Conservation (phyloP, 1,284 basidiomycete genomes). For the Porphyrellus sp. region DNA sequence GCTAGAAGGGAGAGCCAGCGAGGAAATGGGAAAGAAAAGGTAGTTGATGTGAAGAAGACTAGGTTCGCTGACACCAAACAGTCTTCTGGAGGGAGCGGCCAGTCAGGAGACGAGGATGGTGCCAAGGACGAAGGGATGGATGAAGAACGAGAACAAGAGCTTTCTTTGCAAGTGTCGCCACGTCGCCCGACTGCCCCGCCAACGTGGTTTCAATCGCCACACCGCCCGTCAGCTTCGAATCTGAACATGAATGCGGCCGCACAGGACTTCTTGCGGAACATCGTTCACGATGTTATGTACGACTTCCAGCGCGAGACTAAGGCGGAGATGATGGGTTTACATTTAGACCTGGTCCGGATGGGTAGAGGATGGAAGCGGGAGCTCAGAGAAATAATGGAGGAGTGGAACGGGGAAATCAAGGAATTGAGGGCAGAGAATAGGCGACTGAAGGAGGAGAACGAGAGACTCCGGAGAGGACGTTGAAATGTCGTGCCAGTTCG, state of each 20-base stretch:
- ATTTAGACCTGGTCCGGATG: conserved; percentile 68
- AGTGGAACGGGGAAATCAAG: conserved; percentile 44
- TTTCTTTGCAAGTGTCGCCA: conserved; percentile 62
- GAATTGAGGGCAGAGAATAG: conserved; percentile 30
- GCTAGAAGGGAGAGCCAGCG: conserved; percentile 34
- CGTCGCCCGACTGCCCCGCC: conserved; percentile 39
- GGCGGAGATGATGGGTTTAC: conserved; percentile 65
- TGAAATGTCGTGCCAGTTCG: conserved; percentile 6
- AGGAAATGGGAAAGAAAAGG: conserved; percentile 32
- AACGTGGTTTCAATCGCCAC: conserved; percentile 45
- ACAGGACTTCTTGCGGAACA: conserved; percentile 59
- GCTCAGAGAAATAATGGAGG: conserved; percentile 56
- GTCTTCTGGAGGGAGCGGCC: conserved; percentile 32
- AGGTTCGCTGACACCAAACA: conserved; percentile 34
- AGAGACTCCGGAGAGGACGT: conserved; percentile 50
- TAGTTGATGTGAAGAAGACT: conserved; percentile 23
- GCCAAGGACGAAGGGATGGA: conserved; percentile 10
- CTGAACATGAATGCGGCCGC: conserved; percentile 38
- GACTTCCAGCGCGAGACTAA: conserved; percentile 67
- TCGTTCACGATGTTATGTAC: conserved; percentile 66
- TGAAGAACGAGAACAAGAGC: conserved; percentile 25
- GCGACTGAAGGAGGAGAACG: conserved; percentile 64
- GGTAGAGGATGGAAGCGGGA: conserved; percentile 57
- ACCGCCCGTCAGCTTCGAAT: conserved; percentile 30
- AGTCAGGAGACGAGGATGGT: conserved; percentile 21